Percentiles rank a stretch among this genome's conserved stretches.
These are phyloP conservation scores for Aspergillus viridinutans DNA, from an alignment of 2,329 filamentous ascomycete genomes.

Conservation along the genomic window DNA sequence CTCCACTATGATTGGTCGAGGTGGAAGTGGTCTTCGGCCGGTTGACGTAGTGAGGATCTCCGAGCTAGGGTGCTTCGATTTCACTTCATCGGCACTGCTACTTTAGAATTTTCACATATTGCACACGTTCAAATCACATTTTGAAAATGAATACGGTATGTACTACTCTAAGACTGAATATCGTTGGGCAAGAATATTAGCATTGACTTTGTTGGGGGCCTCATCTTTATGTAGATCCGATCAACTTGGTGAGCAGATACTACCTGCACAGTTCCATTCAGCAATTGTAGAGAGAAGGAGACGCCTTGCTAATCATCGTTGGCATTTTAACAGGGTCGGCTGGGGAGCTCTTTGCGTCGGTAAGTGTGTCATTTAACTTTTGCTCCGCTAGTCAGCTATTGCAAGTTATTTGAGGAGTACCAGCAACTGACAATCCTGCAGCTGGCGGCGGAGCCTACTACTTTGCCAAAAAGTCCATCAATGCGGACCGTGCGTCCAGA, in stretches of 20 bases:
- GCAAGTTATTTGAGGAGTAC: not conserved
- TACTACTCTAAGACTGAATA: not conserved
- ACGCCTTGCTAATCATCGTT: constrained; percentile 5
- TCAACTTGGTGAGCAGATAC: constrained; percentile 53
- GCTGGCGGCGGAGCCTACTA: constrained; percentile 90
- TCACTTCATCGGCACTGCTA: not conserved
- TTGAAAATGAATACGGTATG: constrained; percentile 52
- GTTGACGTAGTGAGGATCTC: constrained; percentile 16
- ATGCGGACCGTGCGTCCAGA: constrained; percentile 74
- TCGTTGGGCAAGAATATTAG: not conserved
- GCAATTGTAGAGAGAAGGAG: not conserved
- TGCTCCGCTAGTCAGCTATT: not conserved
- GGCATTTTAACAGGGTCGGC: constrained; percentile 63
- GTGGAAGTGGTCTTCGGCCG: constrained; percentile 2
- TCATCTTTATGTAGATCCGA: constrained; percentile 42
- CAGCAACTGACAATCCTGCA: constrained; percentile 31
- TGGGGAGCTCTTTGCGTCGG: constrained; percentile 86
- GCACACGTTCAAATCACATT: not conserved
- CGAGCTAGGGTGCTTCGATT: constrained; percentile 2
- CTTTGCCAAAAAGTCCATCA: constrained; percentile 93
- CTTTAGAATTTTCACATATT: not conserved
- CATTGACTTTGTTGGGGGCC: not conserved
- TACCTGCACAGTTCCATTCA: constrained; percentile 3
- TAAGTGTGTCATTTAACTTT: constrained; percentile 41
- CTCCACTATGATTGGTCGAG: constrained; percentile 6